phyloP scores from a whole-genome alignment of 2,329 filamentous ascomycete species.

The Colletotrichum shisoi region DNA sequence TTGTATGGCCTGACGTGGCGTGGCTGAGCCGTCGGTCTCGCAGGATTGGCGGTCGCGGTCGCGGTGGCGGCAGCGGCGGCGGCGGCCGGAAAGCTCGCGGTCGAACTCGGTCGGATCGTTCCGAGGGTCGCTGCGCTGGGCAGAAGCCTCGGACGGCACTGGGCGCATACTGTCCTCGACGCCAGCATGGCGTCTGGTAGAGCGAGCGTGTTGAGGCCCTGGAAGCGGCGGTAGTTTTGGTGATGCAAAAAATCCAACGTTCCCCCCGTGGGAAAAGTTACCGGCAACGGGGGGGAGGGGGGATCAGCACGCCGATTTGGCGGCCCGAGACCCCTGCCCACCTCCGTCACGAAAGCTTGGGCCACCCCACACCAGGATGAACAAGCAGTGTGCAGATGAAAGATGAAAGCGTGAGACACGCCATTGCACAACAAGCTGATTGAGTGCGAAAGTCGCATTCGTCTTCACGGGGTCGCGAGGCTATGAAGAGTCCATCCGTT shows the following conservation, averaged over 20 bases:
- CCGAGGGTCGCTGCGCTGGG: constrained; percentile 14
- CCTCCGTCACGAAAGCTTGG: constrained; percentile 24
- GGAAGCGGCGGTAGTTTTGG: not conserved
- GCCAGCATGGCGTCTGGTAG: constrained; percentile 46
- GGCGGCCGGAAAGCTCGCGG: constrained; percentile 23
- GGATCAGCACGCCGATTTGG: constrained; percentile 28
- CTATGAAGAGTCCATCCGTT: too few species aligned
- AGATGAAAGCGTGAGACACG: too few species aligned
- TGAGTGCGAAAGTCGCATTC: not conserved
- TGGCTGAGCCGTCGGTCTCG: constrained; percentile 12
- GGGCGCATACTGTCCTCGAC: constrained; percentile 49
- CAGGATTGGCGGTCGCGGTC: not conserved
- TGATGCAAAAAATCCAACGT: constrained; percentile 2
- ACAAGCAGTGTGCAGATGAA: too few species aligned
- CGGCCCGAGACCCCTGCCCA: constrained; percentile 12
- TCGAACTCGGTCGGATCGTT: constrained; percentile 32
- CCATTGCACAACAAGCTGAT: not conserved
- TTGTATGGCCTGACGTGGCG: not conserved
- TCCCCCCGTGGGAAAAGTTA: constrained; percentile 6
- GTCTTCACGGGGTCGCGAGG: not conserved
- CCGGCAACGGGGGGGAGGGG: constrained; percentile 4
- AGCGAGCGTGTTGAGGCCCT: not conserved
- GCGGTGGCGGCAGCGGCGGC: constrained; percentile 8
- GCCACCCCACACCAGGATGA: not conserved
- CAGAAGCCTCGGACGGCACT: constrained; percentile 44